phyloP scores from a whole-genome alignment of 495 filamentous ascomycete species.

The Podospora australis region DNA sequence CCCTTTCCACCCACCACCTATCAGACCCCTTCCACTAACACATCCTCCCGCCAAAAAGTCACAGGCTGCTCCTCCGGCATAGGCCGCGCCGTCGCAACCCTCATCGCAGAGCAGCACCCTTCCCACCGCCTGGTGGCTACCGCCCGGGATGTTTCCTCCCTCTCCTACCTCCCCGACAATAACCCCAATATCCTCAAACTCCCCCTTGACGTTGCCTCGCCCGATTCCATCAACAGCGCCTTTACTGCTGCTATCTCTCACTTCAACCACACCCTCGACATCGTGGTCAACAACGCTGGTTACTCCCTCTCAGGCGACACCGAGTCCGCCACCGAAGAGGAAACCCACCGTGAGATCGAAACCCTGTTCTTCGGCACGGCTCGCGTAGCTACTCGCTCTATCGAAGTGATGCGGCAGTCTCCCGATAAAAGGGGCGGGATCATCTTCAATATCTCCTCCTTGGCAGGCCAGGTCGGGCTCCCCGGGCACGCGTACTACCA shows the following conservation, averaged over 20 bases:
- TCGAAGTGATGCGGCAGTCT: slow-evolving; percentile 42
- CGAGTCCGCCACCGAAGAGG: slow-evolving; percentile 32
- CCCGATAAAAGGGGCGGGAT: slow-evolving; percentile 40
- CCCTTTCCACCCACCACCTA: no score
- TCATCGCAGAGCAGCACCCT: slow-evolving; percentile 28
- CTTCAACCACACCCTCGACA: slow-evolving; percentile 43
- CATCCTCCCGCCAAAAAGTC: no score
- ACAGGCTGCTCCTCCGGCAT: slow-evolving; percentile 47
- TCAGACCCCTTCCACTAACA: no score
- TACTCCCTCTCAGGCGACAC: slow-evolving; percentile 43
- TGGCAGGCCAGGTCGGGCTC: slow-evolving; percentile 43
- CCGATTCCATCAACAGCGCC: slow-evolving; percentile 33
- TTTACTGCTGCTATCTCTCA: slow-evolving; percentile 28
- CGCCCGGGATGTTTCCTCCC: slow-evolving; percentile 27
- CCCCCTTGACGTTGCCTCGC: slow-evolving; percentile 38
- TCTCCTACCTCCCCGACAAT: slow-evolving; percentile 33
- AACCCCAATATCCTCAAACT: slow-evolving; percentile 40
- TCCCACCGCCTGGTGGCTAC: slow-evolving; percentile 45
- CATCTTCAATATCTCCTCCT: slow-evolving; percentile 47
- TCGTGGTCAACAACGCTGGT: slow-evolving; percentile 54
- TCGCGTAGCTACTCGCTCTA: slow-evolving; percentile 32
- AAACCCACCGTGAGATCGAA: slow-evolving; percentile 37
- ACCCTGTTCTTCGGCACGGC: slow-evolving; percentile 51
- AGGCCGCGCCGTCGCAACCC: slow-evolving; percentile 38
- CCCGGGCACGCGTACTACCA: slow-evolving; percentile 48